Conservation (phyloP, 2,329 filamentous ascomycete species). For the Conoideocrella luteorostrata region DNA sequence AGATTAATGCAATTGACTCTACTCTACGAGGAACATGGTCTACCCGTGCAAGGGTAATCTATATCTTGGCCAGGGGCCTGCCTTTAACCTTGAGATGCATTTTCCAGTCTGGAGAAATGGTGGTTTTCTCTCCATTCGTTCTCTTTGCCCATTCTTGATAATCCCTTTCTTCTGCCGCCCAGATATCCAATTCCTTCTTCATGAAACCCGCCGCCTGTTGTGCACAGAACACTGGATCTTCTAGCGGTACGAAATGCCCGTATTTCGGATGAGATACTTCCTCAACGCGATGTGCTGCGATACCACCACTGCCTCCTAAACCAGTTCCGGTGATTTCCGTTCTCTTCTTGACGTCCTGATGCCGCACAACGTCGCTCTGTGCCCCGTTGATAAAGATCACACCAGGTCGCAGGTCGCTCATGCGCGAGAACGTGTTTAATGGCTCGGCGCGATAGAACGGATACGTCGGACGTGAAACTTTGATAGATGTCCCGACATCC, state of each 20-base stretch:
- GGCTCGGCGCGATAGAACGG: conserved; percentile 66
- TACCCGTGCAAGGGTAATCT: conserved; percentile 1
- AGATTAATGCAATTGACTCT: no score
- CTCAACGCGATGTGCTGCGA: conserved; percentile 57
- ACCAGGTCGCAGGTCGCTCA: conserved; percentile 57
- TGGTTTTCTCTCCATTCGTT: conserved; percentile 46
- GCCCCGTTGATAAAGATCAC: conserved; percentile 66
- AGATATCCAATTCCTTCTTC: conserved; percentile 47
- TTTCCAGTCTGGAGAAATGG: conserved; percentile 42
- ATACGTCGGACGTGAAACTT: conserved; percentile 30
- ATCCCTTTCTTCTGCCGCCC: conserved; percentile 49
- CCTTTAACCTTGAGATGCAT: conserved; percentile 39
- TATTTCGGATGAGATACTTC: conserved; percentile 56
- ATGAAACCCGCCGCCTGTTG: conserved; percentile 52
- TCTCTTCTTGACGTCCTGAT: conserved; percentile 48
- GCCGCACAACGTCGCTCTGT: conserved; percentile 48
- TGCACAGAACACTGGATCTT: conserved; percentile 63
- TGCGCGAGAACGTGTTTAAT: conserved; percentile 44
- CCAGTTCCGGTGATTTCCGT: conserved; percentile 58
- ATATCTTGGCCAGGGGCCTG: conserved; percentile 22
- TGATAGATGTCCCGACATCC: conserved; percentile 38
- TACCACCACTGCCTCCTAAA: conserved; percentile 61
- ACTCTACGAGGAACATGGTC: no score
- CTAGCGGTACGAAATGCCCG: conserved; percentile 82
- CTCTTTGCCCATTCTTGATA: conserved; percentile 51